A percentile compares a stretch with the other conserved stretches of the same genome.
These are phyloP conservation scores for Suzukiozyma palmioleophila DNA, from an alignment of 1,139 yeast species.

Conservation along the genomic window DNA sequence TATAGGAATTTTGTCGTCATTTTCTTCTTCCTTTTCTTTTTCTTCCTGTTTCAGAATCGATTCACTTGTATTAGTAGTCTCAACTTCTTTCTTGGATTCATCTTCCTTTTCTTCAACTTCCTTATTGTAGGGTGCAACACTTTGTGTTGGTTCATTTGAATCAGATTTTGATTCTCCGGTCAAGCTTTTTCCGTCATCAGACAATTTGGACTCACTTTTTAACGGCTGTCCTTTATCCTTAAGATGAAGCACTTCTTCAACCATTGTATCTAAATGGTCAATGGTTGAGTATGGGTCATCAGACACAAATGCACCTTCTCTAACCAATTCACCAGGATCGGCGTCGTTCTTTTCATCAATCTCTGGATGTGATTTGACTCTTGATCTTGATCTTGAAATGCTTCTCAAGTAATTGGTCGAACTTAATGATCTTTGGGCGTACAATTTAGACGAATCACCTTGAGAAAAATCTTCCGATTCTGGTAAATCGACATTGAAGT, in stretches of 20 bases:
- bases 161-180: conserved; percentile 3
- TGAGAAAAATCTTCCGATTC: conserved; percentile 7
- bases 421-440: conserved; percentile 27
- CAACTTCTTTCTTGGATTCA: background rate
- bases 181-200: conserved; percentile 4
- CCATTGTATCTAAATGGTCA: conserved; percentile 38
- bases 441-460: conserved; percentile 21
- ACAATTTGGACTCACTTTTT: conserved; percentile 3
- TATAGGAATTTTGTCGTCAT: background rate
- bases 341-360: conserved; percentile 46
- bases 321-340: conserved; percentile 32
- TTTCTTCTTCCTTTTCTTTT: conserved; percentile 2
- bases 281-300: conserved; percentile 45
- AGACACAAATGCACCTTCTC: conserved; percentile 44
- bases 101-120: too few relatives aligned
- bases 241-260: conserved; percentile 32
- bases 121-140: background rate
- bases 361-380: conserved; percentile 25
- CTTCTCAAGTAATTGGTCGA: conserved; percentile 53
- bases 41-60: background rate
- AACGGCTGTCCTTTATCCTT: conserved; percentile 6
- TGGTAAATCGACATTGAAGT: conserved; percentile 43
- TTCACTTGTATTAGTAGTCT: background rate
- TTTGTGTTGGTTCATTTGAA: conserved; percentile 3
- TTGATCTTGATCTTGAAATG: conserved; percentile 59